Evolutionary conservation across 305 asterid genomes (phyloP).

Genomic region (Ilex paraguariensis): DNA sequence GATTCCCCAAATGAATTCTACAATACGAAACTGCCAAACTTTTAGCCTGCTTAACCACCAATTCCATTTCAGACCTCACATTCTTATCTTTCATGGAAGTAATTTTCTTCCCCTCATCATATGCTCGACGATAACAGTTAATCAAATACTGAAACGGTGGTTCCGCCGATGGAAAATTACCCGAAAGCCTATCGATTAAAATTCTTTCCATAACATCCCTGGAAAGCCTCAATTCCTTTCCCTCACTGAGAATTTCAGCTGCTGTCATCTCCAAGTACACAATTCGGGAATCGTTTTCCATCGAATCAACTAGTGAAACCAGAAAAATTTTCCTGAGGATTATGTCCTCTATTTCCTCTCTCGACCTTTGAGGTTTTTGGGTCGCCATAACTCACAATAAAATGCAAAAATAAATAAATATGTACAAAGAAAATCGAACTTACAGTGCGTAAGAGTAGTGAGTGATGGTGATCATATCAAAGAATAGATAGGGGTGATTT

Average conservation of each 20-base stretch:
- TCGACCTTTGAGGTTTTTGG: slow-evolving; percentile 55
- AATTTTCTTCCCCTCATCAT: slow-evolving; percentile 78
- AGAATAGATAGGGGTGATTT: too few species aligned
- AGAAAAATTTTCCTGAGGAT: slow-evolving; percentile 80
- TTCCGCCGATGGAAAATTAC: slow-evolving; percentile 57
- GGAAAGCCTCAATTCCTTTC: slow-evolving; percentile 58
- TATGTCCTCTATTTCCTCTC: slow-evolving; percentile 85
- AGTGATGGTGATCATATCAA: too few species aligned
- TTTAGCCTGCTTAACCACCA: slow-evolving; percentile 65
- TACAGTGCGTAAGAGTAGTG: too few species aligned
- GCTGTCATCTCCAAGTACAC: slow-evolving; percentile 81
- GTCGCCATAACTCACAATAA: slow-evolving; percentile 41
- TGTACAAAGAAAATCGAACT: too few species aligned
- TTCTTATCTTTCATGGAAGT: slow-evolving; percentile 63
- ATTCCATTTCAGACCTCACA: slow-evolving; percentile 63
- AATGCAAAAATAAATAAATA: background rate
- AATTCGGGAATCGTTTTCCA: slow-evolving; percentile 63
- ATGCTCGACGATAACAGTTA: slow-evolving; percentile 70
- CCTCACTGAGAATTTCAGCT: slow-evolving; percentile 85
- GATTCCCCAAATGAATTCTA: slow-evolving; percentile 75
- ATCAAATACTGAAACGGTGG: slow-evolving; percentile 70
- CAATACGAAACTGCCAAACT: slow-evolving; percentile 66
- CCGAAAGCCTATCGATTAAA: slow-evolving; percentile 78
- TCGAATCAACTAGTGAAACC: slow-evolving; percentile 63
- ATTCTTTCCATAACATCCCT: slow-evolving; percentile 81